These are phyloP conservation scores for Zoysia japonica DNA, from an alignment of 176 grass and related monocot species.

Conservation along the genomic window DNA sequence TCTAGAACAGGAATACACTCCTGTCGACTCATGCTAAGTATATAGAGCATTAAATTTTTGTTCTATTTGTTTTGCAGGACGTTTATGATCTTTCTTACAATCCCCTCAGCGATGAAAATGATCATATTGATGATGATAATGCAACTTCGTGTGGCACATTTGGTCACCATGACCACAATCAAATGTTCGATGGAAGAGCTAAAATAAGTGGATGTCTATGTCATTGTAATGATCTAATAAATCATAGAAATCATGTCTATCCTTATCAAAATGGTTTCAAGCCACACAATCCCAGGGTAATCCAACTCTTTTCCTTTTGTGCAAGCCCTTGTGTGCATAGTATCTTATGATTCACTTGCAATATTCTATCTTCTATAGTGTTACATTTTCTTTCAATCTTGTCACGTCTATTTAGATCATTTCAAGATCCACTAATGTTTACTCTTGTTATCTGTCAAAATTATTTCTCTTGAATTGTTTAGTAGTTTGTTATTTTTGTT, in stretches of 20 bases:
- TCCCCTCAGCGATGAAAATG: not conserved
- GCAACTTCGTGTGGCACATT: not conserved
- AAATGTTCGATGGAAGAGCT: not conserved
- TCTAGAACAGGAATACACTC: too few relatives aligned
- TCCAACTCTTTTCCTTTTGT: not conserved
- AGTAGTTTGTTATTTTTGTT: not conserved
- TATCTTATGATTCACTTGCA: not conserved
- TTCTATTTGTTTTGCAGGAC: slow-evolving; percentile 25
- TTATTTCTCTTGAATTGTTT: not conserved
- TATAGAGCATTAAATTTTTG: slow-evolving; percentile 9
- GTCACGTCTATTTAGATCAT: not conserved
- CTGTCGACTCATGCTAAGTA: too few relatives aligned
- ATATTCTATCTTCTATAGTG: not conserved
- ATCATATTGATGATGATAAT: not conserved
- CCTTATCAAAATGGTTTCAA: not conserved
- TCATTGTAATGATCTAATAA: not conserved
- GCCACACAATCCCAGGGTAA: slow-evolving; percentile 16
- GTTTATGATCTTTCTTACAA: not conserved
- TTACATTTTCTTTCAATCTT: not conserved
- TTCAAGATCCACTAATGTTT: not conserved
- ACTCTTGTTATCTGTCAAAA: slow-evolving; percentile 14
- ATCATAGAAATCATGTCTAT: not conserved
- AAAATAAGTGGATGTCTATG: not conserved
- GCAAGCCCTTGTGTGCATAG: not conserved
- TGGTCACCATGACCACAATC: not conserved